Conservation (phyloP, 495 filamentous ascomycete species). For the Podospora sp. region DNA sequence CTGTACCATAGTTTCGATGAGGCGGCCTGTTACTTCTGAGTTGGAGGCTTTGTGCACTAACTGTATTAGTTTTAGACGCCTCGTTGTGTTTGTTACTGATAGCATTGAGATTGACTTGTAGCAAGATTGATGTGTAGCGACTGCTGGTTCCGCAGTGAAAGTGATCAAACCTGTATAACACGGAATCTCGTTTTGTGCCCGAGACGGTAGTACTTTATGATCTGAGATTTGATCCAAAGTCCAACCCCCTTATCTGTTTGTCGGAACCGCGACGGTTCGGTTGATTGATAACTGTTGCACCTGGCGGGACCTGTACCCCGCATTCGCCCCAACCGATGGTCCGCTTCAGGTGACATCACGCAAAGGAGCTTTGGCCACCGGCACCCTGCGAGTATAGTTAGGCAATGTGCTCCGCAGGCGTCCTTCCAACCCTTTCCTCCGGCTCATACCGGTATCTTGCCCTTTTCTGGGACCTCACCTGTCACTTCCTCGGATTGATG, state of each 20-base stretch:
- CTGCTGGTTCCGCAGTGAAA: background rate
- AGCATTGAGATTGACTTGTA: slow-evolving; percentile 6
- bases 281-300: background rate
- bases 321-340: background rate
- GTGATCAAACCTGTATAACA: background rate
- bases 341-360: slow-evolving; percentile 2
- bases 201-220: background rate
- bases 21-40: slow-evolving; percentile 1
- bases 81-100: background rate
- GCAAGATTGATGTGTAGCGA: slow-evolving; percentile 2
- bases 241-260: background rate
- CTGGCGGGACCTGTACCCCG: background rate
- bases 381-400: background rate
- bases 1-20: background rate
- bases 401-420: background rate
- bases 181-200: background rate
- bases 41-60: slow-evolving; percentile 27
- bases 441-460: background rate
- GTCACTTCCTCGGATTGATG: background rate
- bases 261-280: background rate
- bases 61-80: slow-evolving; percentile 22
- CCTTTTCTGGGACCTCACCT: background rate
- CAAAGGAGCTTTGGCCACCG: slow-evolving; percentile 2
- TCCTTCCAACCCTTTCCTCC: background rate
- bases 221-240: background rate